Conservation (phyloP, 1,284 basidiomycete genomes). For the Sporisorium reilianum region DNA sequence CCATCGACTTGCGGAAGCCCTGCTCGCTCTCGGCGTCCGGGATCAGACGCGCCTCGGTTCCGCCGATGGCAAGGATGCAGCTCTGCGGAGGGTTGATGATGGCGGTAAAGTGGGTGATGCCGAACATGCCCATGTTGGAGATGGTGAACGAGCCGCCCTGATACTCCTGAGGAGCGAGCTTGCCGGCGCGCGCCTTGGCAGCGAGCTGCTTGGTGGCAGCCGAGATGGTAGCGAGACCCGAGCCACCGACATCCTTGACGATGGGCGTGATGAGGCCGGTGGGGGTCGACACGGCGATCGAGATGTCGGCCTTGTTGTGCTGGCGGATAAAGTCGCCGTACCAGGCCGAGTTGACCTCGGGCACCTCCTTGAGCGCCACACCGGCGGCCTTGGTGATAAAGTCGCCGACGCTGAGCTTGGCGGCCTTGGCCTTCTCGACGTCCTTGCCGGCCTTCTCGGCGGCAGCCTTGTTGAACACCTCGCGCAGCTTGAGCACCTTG, state of each 20-base stretch:
- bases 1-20: slow-evolving; percentile 76
- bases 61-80: slow-evolving; percentile 95
- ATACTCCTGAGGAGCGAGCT: slow-evolving; percentile 94
- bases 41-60: slow-evolving; percentile 86
- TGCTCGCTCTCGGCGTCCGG: slow-evolving; percentile 85
- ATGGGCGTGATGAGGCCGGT: slow-evolving; percentile 98
- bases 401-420: slow-evolving; percentile 96
- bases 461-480: slow-evolving; percentile 86
- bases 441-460: slow-evolving; percentile 62
- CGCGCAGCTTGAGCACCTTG: slow-evolving; percentile 90
- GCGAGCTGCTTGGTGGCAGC: slow-evolving; percentile 91
- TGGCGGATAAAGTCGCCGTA: slow-evolving; percentile 93
- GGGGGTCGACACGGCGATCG: slow-evolving; percentile 94
- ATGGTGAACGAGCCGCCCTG: slow-evolving; percentile 98
- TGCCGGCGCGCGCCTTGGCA: slow-evolving; percentile 94
- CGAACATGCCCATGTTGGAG: slow-evolving; percentile 99
- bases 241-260: slow-evolving; percentile 89
- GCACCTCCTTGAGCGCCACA: slow-evolving; percentile 91
- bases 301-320: slow-evolving; percentile 98
- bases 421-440: slow-evolving; percentile 78
- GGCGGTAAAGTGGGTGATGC: slow-evolving; percentile 90
- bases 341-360: slow-evolving; percentile 98
- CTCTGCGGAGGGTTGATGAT: slow-evolving; percentile 99
- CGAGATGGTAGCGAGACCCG: slow-evolving; percentile 92
- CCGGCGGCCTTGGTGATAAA: slow-evolving; percentile 96